Conservation (phyloP, 2,329 filamentous ascomycete genomes). For the Nemania diffusa region DNA sequence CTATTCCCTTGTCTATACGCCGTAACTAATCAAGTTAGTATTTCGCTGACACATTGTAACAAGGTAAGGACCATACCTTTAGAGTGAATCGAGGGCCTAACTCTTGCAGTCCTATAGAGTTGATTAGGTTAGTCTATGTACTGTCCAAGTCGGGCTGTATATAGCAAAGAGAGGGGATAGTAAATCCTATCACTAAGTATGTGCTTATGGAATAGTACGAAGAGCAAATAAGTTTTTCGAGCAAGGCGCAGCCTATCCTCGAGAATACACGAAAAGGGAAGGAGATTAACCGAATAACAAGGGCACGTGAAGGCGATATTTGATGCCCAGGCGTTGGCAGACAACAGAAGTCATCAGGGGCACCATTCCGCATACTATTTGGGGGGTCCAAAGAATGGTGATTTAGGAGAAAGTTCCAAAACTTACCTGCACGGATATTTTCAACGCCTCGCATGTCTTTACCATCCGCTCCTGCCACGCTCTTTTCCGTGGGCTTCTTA, state of each 20-base stretch:
- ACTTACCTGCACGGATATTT: slow-evolving; percentile 72
- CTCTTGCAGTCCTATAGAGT: slow-evolving; percentile 78
- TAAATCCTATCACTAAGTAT: not conserved
- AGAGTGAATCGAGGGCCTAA: slow-evolving; percentile 80
- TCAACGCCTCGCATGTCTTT: slow-evolving; percentile 87
- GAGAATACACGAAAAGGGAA: not conserved
- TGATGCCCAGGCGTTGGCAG: not conserved
- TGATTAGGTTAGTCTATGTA: slow-evolving; percentile 27
- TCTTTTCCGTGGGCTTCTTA: slow-evolving; percentile 87
- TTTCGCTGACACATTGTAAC: not conserved
- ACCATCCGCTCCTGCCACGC: slow-evolving; percentile 82
- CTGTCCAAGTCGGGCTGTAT: not conserved
- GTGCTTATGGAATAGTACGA: not conserved
- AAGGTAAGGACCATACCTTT: slow-evolving; percentile 72
- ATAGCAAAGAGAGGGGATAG: not conserved
- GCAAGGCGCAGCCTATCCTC: not conserved
- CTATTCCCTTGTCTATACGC: slow-evolving; percentile 89
- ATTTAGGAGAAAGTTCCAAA: not conserved
- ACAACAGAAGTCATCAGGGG: not conserved
- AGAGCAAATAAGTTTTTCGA: not conserved
- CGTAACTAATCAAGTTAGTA: slow-evolving; percentile 31
- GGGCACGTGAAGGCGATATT: not conserved
- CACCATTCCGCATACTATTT: not conserved
- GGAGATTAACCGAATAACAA: not conserved
- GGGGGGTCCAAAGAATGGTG: not conserved